These are phyloP conservation scores for Didymella pinodella DNA, from an alignment of 2,329 filamentous ascomycete genomes.

Conservation along the genomic window DNA sequence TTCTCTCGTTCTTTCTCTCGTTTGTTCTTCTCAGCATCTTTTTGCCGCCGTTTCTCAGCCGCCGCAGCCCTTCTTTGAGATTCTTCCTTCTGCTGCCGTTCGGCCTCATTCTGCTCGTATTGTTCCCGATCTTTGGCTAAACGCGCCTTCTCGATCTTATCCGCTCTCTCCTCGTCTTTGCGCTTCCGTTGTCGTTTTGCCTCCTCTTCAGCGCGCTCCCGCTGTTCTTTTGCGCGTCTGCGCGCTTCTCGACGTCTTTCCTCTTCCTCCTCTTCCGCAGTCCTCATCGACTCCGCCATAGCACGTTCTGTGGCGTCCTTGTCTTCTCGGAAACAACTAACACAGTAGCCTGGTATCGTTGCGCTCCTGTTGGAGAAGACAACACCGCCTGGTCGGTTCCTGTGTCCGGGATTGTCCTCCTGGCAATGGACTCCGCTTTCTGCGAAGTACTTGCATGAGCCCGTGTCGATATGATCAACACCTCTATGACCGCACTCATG, in stretches of 20 bases:
- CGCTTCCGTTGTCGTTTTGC: not conserved
- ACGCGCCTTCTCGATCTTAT: constrained; percentile 7
- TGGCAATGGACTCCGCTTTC: constrained; percentile 26
- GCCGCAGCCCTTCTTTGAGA: not conserved
- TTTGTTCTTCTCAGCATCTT: not conserved
- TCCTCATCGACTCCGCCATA: not conserved
- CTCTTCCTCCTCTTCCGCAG: not conserved
- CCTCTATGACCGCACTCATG: constrained; percentile 33
- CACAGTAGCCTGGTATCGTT: constrained; percentile 21
- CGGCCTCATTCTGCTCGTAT: constrained; percentile 1
- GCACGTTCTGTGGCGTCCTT: not conserved
- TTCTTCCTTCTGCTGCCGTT: constrained; percentile 1
- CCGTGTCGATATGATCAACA: constrained; percentile 30
- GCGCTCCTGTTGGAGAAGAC: not conserved
- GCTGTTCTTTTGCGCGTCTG: not conserved
- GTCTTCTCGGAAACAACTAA: constrained; percentile 19
- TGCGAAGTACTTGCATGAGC: constrained; percentile 27
- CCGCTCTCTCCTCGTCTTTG: constrained; percentile 1
- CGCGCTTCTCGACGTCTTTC: constrained; percentile 1
- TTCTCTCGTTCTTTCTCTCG: not conserved
- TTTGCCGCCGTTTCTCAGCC: not conserved
- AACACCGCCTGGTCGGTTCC: not conserved
- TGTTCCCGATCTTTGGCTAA: constrained; percentile 1
- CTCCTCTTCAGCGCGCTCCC: not conserved
- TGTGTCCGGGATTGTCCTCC: constrained; percentile 27